Evolutionary conservation across 2,329 filamentous ascomycete species (phyloP), one percentile per base, ranked within the genome.

Genomic region (Fusarium newnesense): DNA sequence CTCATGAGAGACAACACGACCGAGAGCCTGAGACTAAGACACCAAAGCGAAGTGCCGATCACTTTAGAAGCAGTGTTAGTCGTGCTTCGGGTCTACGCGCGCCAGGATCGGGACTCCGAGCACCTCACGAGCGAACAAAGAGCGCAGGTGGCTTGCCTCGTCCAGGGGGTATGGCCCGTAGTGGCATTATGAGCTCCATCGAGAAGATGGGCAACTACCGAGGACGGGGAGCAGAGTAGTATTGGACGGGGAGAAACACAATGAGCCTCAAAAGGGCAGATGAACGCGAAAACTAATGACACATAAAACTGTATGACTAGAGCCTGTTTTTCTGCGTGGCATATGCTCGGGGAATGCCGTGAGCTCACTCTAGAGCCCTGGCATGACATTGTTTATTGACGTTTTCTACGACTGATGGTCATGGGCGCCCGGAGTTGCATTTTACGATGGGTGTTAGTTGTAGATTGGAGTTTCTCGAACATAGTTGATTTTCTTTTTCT

Each of bases 111-210:
- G 85, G 84, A 7, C 82, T 86, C 8, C 77, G 82, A 7, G 78
- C 81, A 16, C 79, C 82, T 36, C 84, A 86, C 65, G 86, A 87
- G 73, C 79, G 86, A 60, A 84, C 83, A 49, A 85, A 83, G 80
- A 86, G 84, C 64, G 81, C 44, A 8, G 83, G 83, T 43, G 85
- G 84, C 13, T 76, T 88, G 60, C 84, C 87, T 43, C 82, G 87
- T 69, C 88, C 87, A 19, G 85, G 85, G 71, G 85, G 84, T 40
- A 74, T 83, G 69, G 71, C 82, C 37, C 75, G 93, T 77, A 94
- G 92, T 78, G 91, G 92, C 64, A 92, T 96, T 78, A 92, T 97
- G 91, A 93, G 88, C 76, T 94, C 93, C 24, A 96, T 97, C 80
- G 94, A 97, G 85, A 90, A 92, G 83, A 97, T 97, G 94, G 94